Evolutionary conservation across 78 protist genomes (phyloP).

Genomic region (Guillardia theta): DNA sequence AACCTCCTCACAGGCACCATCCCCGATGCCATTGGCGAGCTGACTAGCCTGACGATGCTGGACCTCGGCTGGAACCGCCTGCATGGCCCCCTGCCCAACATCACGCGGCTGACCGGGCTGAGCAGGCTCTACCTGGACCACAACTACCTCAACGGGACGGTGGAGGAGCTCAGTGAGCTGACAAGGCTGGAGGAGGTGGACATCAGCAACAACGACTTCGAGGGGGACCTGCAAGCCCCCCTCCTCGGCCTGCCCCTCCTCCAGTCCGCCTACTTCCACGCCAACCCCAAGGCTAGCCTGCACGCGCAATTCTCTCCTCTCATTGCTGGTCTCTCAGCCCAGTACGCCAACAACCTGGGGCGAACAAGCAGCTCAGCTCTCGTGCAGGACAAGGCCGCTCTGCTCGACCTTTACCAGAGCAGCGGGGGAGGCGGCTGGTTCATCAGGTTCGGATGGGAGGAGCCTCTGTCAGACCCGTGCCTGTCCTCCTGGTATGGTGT

Average conservation of each 20-base stretch:
- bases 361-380: neutral
- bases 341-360: neutral
- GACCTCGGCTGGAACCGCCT: neutral
- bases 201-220: slow-evolving; percentile 8
- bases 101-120: neutral
- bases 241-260: neutral
- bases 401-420: slow-evolving; percentile 2
- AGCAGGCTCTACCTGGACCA: neutral
- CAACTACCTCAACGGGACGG: neutral
- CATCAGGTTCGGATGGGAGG: neutral
- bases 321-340: neutral
- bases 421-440: neutral
- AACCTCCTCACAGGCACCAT: slow-evolving; percentile 1
- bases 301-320: neutral
- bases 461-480: neutral
- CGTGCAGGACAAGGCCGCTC: slow-evolving; percentile 24
- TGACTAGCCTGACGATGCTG: neutral
- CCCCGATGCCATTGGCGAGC: neutral
- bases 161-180: neutral
- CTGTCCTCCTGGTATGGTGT: slow-evolving; percentile 1
- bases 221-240: neutral
- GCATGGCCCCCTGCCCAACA: slow-evolving; percentile 7
- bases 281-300: neutral
- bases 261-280: neutral
- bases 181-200: neutral